Base-by-base conservation (phyloP, 2,329 filamentous ascomycete species). In the Sporothrix globosa region DNA sequence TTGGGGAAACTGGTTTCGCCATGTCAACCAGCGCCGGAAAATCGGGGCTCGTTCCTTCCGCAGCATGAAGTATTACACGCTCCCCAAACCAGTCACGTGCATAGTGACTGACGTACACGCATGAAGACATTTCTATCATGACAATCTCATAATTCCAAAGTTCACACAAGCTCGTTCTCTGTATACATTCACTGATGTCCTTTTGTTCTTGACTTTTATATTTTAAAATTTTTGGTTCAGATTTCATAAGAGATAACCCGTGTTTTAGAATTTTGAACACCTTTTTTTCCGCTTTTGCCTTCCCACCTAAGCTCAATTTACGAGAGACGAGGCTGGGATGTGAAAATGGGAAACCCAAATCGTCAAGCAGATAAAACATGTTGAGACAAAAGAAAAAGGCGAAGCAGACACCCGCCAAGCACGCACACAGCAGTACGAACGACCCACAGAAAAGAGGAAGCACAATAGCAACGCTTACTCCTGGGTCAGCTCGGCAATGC, bases 401-500 rank as follows among this genome's bases (percentile, higher is more conserved):
- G 34, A 34, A 1, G 7, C 34, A 7, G 5, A 50, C n/a, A 30
- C 44, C 27, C 24, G 21, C 41, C 24, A 48, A 14, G 61, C 44
- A n/a, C 44, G 61, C 41, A 65, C 24, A 17, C 60, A 50, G 52
- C 44, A 52, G 30, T 10, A 66, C 44, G 27, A 66, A 66, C 44
- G 7, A 6, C 46, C 46, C n/a, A n/a, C n/a, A n/a, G n/a, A 17
- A 44, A 34, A 17, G 13, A 56, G 14, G 2, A 54, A 19, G 21
- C 14, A 30, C 48, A 24, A 34, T 17, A 19, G n/a, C 52, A 60
- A 14, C 24, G 56, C 30, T 75, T 86, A 82, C 73, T 82, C 83
- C 73, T 82, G 83, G 78, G 87, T 87, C 79, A 97, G 87, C 84
- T 91, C 87, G 81, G 91, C 89, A 86, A 99, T 99, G 88, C 92